Evolutionary conservation across 2,329 filamentous ascomycete species (phyloP).

Genomic region (Aureobasidium sp.): DNA sequence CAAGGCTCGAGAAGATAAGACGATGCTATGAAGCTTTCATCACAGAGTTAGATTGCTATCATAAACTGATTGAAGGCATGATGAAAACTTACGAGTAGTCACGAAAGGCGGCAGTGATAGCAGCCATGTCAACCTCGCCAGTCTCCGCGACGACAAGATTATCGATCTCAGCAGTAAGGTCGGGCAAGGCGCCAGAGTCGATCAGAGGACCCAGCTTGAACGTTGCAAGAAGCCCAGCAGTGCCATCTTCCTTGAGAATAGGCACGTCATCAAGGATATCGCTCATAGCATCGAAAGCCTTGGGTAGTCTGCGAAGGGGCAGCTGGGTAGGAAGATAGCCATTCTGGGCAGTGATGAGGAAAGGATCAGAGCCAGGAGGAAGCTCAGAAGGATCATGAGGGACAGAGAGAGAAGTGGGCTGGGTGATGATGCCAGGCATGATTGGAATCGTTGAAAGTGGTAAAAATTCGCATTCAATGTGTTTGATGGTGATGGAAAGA

Average conservation of each 20-base stretch:
- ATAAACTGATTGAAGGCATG: background rate
- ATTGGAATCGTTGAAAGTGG: background rate
- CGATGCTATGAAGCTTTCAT: slow-evolving; percentile 68
- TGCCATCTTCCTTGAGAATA: slow-evolving; percentile 65
- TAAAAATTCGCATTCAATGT: background rate
- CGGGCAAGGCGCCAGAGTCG: slow-evolving; percentile 57
- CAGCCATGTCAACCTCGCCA: slow-evolving; percentile 62
- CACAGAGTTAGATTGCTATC: background rate
- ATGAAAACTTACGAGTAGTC: slow-evolving; percentile 58
- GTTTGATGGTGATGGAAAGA: background rate
- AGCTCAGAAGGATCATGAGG: slow-evolving; percentile 54
- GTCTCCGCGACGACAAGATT: slow-evolving; percentile 44
- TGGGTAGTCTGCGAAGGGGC: slow-evolving; percentile 52
- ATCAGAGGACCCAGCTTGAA: slow-evolving; percentile 71
- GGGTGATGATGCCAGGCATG: slow-evolving; percentile 13
- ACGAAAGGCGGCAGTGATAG: slow-evolving; percentile 80
- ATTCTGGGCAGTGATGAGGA: slow-evolving; percentile 70
- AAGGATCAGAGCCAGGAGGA: slow-evolving; percentile 52
- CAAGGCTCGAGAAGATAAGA: slow-evolving; percentile 89
- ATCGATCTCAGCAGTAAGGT: slow-evolving; percentile 61
- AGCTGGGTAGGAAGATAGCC: slow-evolving; percentile 63
- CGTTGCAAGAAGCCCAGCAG: slow-evolving; percentile 68
- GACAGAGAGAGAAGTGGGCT: slow-evolving; percentile 45
- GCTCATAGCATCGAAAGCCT: slow-evolving; percentile 66
- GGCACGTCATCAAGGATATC: slow-evolving; percentile 70